Base-by-base conservation (phyloP, 768 basidiomycete genomes). In the Fomitopsis serialis region DNA sequence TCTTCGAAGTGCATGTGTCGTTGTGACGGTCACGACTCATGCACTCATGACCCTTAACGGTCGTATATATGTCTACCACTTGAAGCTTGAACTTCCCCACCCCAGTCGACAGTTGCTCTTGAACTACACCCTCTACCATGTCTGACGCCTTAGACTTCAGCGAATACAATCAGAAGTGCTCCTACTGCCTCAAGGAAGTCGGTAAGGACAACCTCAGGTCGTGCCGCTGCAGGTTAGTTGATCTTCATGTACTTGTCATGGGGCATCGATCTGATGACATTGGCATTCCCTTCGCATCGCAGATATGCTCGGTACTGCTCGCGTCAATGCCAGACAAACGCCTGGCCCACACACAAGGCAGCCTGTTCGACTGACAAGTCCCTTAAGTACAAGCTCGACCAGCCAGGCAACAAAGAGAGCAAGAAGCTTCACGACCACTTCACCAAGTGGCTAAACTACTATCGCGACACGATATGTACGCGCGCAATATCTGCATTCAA, bases 221-320 rank as follows among this genome's bases (percentile, higher is more conserved):
- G 25, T 55, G 54, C 21, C 43, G 40, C 10, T 54, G 53, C 36
- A 4, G 27, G 53, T 54, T 6, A 32, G 48, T 48, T 5, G 5
- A 32, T 6, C 29, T 32, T n/a, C n/a, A n/a, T n/a, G n/a, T n/a
- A n/a, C n/a, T n/a, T n/a, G n/a, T n/a, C n/a, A n/a, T n/a, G n/a
- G n/a, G n/a, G n/a, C n/a, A n/a, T 32, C 29, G 29, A 32, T 5
- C 29, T 11, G 11, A 32, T 32, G 11, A 6, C 29, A 6, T 11
- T 32, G 29, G 6, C 11, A 11, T 6, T 32, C 6, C 29, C 11
- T 11, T 32, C 29, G n/a, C 29, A 32, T 32, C 29, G 23, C 23
- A 55, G 54, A 23, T 34, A 67, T 42, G 68, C 68, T 21, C 63
- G 63, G 15, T 68, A 69, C 37, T 69, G 68, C 45, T 67, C 66